phyloP scores from a whole-genome alignment of 495 filamentous ascomycete species.

The Echria macrotheca region DNA sequence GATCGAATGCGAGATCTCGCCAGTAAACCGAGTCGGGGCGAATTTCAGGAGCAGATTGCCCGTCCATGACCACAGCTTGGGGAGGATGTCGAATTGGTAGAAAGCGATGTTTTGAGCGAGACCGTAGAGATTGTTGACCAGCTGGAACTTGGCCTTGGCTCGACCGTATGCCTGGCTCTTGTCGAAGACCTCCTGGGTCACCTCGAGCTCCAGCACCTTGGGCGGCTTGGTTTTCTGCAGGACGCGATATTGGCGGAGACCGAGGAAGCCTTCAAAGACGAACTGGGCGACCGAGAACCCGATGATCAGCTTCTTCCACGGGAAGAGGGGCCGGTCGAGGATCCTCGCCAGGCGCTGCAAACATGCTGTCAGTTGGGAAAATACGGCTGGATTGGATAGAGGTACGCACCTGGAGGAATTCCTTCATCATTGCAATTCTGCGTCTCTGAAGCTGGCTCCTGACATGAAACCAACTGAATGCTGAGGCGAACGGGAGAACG shows the following conservation, averaged over 20 bases:
- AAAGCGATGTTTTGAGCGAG: conserved; percentile 81
- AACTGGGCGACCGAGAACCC: conserved; percentile 89
- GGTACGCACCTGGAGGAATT: conserved; percentile 44
- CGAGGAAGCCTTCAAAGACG: conserved; percentile 77
- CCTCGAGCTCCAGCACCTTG: conserved; percentile 76
- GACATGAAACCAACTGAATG: conserved; percentile 7
- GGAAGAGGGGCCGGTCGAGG: conserved; percentile 87
- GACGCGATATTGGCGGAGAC: conserved; percentile 79
- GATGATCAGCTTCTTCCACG: conserved; percentile 94
- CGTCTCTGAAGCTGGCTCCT: conserved; percentile 15
- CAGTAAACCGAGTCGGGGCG: conserved; percentile 70
- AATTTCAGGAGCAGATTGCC: conserved; percentile 68
- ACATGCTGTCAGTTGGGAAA: conserved; percentile 49
- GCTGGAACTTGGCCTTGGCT: conserved; percentile 84
- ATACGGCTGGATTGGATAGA: neutral
- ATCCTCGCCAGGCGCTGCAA: conserved; percentile 62
- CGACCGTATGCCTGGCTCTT: conserved; percentile 96
- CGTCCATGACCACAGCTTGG: conserved; percentile 80
- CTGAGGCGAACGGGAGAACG: too few relatives aligned
- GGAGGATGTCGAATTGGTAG: conserved; percentile 85
- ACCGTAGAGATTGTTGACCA: conserved; percentile 72
- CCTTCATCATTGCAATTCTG: conserved; percentile 35
- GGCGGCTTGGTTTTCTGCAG: conserved; percentile 74
- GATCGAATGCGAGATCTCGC: conserved; percentile 90
- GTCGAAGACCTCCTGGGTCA: conserved; percentile 85